Conservation (phyloP, 495 filamentous ascomycete genomes). For the Neurospora terricola region DNA sequence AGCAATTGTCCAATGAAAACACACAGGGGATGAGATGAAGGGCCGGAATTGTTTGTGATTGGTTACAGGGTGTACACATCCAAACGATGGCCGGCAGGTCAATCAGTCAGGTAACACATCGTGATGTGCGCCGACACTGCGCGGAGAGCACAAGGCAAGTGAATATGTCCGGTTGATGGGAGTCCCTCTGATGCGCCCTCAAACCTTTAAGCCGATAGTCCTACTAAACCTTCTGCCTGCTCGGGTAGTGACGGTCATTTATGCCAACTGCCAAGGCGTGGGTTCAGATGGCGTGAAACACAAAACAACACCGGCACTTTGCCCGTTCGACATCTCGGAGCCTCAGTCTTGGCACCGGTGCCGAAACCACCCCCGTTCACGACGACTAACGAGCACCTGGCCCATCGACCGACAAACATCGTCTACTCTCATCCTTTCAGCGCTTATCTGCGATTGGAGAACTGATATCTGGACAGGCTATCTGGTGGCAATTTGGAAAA, state of each 20-base stretch:
- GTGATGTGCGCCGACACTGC: neutral
- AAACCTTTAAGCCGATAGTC: neutral
- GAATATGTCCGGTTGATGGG: neutral
- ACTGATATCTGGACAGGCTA: neutral
- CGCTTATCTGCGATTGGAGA: neutral
- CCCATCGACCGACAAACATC: neutral
- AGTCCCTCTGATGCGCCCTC: neutral
- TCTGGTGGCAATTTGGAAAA: neutral
- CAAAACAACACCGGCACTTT: neutral
- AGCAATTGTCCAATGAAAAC: constrained; percentile 11
- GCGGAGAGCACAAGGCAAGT: neutral
- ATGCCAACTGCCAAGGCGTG: neutral
- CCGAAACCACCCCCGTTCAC: neutral
- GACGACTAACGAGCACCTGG: neutral
- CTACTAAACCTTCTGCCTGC: neutral
- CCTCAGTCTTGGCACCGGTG: neutral
- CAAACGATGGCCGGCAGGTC: neutral
- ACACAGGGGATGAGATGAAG: neutral
- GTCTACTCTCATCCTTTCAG: neutral
- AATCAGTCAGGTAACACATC: neutral
- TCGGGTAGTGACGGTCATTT: neutral
- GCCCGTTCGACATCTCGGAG: neutral
- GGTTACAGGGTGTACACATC: neutral
- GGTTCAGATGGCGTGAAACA: neutral
- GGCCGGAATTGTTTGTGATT: constrained; percentile 2